Evolutionary conservation across 768 basidiomycete species (phyloP).

Genomic region (Basidioascus undulatus): DNA sequence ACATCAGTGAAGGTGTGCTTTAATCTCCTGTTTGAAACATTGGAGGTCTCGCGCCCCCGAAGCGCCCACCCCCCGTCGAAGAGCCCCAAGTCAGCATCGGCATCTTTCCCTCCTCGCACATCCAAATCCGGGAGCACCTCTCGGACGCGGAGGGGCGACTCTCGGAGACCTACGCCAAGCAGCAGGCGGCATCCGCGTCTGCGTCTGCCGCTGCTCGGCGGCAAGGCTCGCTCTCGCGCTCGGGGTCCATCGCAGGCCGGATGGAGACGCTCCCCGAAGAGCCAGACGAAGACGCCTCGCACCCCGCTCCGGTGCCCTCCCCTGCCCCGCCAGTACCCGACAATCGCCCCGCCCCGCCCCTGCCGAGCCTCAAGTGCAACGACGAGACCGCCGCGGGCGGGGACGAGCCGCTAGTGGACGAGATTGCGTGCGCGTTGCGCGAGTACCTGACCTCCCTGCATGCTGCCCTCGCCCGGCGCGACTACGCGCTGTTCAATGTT

Average conservation of each 20-base stretch:
- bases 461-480: conserved; percentile 63
- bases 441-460: conserved; percentile 91
- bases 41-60: too few species aligned
- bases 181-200: too few species aligned
- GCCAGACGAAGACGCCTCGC: conserved; percentile 32
- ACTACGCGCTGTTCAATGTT: conserved; percentile 67
- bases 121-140: conserved; percentile 62
- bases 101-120: conserved; percentile 76
- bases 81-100: conserved; percentile 51
- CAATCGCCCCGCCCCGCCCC: conserved; percentile 53
- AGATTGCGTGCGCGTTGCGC: conserved; percentile 82
- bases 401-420: conserved; percentile 76
- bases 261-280: conserved; percentile 41
- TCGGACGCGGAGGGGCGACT: conserved; percentile 70
- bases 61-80: conserved; percentile 4
- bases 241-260: conserved; percentile 5
- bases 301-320: conserved; percentile 33
- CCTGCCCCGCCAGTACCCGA: conserved; percentile 19
- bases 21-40: too few species aligned
- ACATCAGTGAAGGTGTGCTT: too few species aligned
- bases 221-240: too few species aligned
- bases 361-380: conserved; percentile 81
- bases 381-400: conserved; percentile 74
- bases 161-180: conserved; percentile 41
- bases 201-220: too few species aligned